These are phyloP conservation scores for Alternaria arborescens DNA, from an alignment of 2,329 filamentous ascomycete species.

Conservation along the genomic window DNA sequence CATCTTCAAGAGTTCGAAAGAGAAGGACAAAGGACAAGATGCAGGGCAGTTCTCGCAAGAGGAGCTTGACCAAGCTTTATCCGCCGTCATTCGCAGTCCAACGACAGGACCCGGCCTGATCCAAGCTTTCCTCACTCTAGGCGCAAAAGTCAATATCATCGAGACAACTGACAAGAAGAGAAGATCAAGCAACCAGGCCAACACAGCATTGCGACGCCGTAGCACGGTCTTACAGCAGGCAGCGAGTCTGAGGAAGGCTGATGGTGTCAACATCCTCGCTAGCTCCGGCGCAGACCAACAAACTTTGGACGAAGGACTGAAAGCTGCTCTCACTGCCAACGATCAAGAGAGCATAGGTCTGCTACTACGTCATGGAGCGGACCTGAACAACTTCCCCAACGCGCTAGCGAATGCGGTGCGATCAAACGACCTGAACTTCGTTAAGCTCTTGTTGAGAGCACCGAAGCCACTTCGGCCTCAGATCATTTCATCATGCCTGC, in stretches of 20 bases:
- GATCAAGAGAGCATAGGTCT: slow-evolving; percentile 46
- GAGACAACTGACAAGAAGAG: slow-evolving; percentile 30
- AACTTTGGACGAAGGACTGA: slow-evolving; percentile 45
- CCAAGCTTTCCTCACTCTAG: slow-evolving; percentile 45
- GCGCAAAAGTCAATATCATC: slow-evolving; percentile 46
- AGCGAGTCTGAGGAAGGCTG: slow-evolving; percentile 40
- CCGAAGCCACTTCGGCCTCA: slow-evolving; percentile 43
- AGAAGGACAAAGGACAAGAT: slow-evolving; percentile 45
- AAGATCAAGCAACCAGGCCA: slow-evolving; percentile 25
- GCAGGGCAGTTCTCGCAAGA: slow-evolving; percentile 44
- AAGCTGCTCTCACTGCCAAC: slow-evolving; percentile 43
- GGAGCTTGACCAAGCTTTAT: slow-evolving; percentile 47
- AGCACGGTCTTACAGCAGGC: slow-evolving; percentile 50
- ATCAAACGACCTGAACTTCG: slow-evolving; percentile 41
- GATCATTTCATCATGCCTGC: slow-evolving; percentile 45
- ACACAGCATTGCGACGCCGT: slow-evolving; percentile 36
- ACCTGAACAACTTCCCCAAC: slow-evolving; percentile 44
- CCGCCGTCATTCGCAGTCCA: slow-evolving; percentile 42
- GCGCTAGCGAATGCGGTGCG: slow-evolving; percentile 43
- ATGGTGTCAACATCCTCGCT: slow-evolving; percentile 44
- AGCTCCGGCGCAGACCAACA: slow-evolving; percentile 47
- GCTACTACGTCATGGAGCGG: slow-evolving; percentile 46
- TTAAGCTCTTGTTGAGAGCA: slow-evolving; percentile 42
- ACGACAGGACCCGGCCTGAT: slow-evolving; percentile 43
- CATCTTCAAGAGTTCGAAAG: slow-evolving; percentile 48